Conservation (phyloP, 192 early-diverging fungal genomes). For the Coemansia guatemalensis region DNA sequence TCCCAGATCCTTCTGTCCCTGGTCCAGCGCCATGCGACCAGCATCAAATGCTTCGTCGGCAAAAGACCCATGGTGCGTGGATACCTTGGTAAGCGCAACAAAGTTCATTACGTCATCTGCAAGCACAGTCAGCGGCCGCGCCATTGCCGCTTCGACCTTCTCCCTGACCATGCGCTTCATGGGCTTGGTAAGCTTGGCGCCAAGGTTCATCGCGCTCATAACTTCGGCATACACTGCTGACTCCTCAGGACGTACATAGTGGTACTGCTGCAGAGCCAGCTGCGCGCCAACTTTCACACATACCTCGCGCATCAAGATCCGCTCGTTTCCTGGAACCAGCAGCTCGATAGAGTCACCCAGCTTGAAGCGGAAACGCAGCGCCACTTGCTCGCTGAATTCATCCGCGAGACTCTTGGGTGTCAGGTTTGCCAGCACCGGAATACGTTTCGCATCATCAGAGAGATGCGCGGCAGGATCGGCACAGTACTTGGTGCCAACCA, state of each 20-base stretch:
- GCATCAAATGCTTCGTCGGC: constrained; percentile 91
- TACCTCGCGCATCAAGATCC: constrained; percentile 77
- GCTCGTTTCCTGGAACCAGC: constrained; percentile 53
- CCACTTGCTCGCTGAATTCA: constrained; percentile 64
- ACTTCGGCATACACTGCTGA: constrained; percentile 36
- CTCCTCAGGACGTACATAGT: constrained; percentile 56
- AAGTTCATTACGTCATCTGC: constrained; percentile 37
- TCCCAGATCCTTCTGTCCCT: constrained; percentile 77
- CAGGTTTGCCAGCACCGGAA: constrained; percentile 56
- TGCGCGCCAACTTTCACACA: constrained; percentile 87
- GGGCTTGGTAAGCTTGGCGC: constrained; percentile 54
- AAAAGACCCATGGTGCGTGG: constrained; percentile 60
- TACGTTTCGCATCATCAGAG: constrained; percentile 32
- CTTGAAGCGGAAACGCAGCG: constrained; percentile 72
- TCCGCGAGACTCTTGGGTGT: constrained; percentile 63
- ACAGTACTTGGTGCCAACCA: constrained; percentile 66
- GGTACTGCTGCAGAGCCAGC: constrained; percentile 75
- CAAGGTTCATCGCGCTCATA: constrained; percentile 27
- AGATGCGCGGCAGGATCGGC: constrained; percentile 54
- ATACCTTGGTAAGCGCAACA: constrained; percentile 38
- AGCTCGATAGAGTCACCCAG: constrained; percentile 58
- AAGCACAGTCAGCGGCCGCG: constrained; percentile 29
- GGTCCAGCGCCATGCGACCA: constrained; percentile 71
- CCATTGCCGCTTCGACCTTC: constrained; percentile 18
- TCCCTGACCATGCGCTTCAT: constrained; percentile 60